A percentile compares a stretch with the other conserved stretches of the same genome.
Evolutionary conservation across 139 green algal genomes (phyloP).

Genomic region (Coccomyxa sp.): DNA sequence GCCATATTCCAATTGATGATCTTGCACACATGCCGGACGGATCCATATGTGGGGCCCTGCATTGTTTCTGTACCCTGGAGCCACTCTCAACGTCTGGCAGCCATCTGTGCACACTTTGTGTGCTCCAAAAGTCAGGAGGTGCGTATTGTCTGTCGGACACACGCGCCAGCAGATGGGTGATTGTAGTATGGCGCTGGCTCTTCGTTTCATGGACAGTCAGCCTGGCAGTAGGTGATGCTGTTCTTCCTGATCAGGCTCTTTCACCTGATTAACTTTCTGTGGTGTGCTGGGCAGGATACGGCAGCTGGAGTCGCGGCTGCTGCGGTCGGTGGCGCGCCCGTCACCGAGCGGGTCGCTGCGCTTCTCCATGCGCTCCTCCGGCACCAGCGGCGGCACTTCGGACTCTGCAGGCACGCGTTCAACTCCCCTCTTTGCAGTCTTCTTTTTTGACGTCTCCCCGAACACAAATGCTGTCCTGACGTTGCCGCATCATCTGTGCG

Average conservation of each 20-base stretch:
- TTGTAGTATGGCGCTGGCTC: too few relatives aligned
- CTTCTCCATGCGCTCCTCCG: too few relatives aligned
- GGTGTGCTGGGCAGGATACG: slow-evolving; percentile 3
- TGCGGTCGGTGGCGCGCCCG: not conserved
- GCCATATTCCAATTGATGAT: too few relatives aligned
- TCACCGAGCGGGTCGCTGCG: not conserved
- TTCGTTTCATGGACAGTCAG: not conserved
- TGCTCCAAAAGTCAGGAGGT: too few relatives aligned
- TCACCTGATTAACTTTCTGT: not conserved
- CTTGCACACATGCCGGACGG: too few relatives aligned
- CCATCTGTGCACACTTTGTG: too few relatives aligned
- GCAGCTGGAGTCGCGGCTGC: slow-evolving; percentile 5
- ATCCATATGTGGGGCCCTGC: too few relatives aligned
- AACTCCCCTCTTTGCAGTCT: not conserved
- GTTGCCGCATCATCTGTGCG: not conserved
- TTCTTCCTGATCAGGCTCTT: not conserved
- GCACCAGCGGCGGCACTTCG: not conserved
- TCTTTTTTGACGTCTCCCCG: not conserved
- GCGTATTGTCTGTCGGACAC: too few relatives aligned
- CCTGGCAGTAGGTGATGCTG: not conserved
- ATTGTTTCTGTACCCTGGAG: too few relatives aligned
- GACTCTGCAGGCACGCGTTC: not conserved
- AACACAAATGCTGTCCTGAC: too few relatives aligned
- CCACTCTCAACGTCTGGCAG: too few relatives aligned
- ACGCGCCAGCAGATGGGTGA: too few relatives aligned